Percentiles rank a stretch among this genome's conserved stretches.
Evolutionary conservation across 805 yeast species (phyloP).

Genomic region (Alloascoidea hylecoeti): DNA sequence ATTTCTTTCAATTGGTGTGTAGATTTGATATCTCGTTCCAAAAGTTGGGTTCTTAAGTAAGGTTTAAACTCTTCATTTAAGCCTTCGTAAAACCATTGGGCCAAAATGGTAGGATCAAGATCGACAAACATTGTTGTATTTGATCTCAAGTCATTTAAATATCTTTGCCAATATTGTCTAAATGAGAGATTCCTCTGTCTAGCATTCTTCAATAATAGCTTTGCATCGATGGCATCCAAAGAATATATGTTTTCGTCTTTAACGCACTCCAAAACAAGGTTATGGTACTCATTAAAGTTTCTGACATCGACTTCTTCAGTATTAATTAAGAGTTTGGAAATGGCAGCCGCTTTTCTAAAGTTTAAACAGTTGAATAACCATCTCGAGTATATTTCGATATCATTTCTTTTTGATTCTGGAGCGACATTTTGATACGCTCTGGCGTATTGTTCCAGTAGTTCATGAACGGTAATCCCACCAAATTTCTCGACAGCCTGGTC

Average conservation of each 20-base stretch:
- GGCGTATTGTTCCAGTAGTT: neutral
- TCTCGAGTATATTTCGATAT: neutral
- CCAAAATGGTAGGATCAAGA: neutral
- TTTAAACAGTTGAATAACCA: neutral
- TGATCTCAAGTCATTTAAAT: neutral
- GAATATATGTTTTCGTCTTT: neutral
- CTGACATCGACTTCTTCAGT: neutral
- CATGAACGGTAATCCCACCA: neutral
- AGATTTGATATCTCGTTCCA: constrained; percentile 78
- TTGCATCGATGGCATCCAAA: neutral
- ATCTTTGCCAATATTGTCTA: neutral
- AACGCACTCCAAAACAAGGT: neutral
- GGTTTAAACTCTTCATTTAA: neutral
- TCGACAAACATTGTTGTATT: neutral
- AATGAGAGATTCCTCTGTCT: constrained; percentile 1
- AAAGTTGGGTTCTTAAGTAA: constrained; percentile 93
- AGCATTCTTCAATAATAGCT: constrained; percentile 1
- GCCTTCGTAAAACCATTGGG: constrained; percentile 1
- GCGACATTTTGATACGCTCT: neutral
- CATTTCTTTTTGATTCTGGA: neutral
- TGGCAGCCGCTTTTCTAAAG: neutral
- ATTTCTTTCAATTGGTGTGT: neutral
- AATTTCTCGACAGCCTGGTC: constrained; percentile 1
- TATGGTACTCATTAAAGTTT: neutral
- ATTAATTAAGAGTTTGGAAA: neutral